Conservation (phyloP, 1,284 basidiomycete species). For the Lignosus rhinocerotis region DNA sequence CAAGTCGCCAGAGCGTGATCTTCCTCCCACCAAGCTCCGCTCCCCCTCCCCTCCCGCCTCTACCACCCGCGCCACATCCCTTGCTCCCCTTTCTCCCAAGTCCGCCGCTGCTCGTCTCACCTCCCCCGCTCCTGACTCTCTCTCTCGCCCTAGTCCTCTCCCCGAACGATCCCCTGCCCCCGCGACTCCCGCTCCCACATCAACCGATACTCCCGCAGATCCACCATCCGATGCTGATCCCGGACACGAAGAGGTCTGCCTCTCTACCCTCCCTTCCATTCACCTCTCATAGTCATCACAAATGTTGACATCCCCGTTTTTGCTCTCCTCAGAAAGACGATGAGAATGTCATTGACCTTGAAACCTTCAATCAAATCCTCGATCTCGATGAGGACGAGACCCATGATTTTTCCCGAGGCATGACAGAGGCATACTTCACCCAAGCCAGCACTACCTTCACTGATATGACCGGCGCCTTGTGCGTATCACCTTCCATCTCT, state of each 20-base stretch:
- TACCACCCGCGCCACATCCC: conserved; percentile 16
- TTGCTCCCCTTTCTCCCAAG: conserved; percentile 16
- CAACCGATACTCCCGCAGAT: neutral
- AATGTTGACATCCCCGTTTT: neutral
- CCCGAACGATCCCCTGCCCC: conserved; percentile 10
- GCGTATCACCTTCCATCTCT: conserved; percentile 37
- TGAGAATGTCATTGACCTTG: conserved; percentile 62
- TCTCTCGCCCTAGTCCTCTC: conserved; percentile 10
- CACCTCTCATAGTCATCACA: neutral
- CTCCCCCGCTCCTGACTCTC: conserved; percentile 11
- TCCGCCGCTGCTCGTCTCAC: conserved; percentile 17
- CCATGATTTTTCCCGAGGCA: conserved; percentile 76
- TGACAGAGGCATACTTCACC: conserved; percentile 80
- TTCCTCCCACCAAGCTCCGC: conserved; percentile 21
- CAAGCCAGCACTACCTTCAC: conserved; percentile 78
- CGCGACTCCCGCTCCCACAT: conserved; percentile 1
- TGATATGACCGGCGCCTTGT: conserved; percentile 82
- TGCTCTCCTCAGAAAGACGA: conserved; percentile 11
- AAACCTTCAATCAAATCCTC: conserved; percentile 82
- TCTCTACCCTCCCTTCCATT: neutral
- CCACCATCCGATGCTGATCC: conserved; percentile 6
- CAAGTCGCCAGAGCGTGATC: conserved; percentile 17
- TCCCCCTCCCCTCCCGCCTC: conserved; percentile 20
- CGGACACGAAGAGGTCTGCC: conserved; percentile 19
- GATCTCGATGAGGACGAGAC: conserved; percentile 87